A percentile compares a stretch with the other conserved stretches of the same genome.
phyloP scores from a whole-genome alignment of 2,329 filamentous ascomycete species.

The Hypoxylon sp. region DNA sequence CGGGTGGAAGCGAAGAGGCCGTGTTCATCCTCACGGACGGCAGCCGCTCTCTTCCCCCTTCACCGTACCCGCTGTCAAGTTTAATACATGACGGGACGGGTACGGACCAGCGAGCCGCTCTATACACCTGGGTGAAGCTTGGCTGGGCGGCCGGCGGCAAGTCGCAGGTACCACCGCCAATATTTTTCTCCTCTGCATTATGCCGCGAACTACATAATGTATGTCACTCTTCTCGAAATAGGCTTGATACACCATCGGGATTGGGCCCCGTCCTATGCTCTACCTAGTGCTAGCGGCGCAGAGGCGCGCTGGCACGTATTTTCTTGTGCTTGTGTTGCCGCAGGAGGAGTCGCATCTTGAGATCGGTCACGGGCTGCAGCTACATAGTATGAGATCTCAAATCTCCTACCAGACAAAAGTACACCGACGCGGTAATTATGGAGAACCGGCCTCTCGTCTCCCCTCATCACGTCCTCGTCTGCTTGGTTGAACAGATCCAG shows the following conservation, averaged over 20 bases:
- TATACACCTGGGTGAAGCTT: conserved; percentile 9
- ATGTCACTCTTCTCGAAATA: conserved; percentile 30
- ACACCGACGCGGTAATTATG: conserved; percentile 7
- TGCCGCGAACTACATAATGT: conserved; percentile 34
- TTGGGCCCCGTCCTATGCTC: background rate
- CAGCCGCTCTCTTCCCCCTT: background rate
- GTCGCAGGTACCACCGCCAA: conserved; percentile 26
- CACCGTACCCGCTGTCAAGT: conserved; percentile 10
- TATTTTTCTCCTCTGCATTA: conserved; percentile 28
- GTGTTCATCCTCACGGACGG: background rate
- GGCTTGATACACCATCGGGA: conserved; percentile 31
- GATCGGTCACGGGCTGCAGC: conserved; percentile 36
- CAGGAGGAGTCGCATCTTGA: conserved; percentile 29
- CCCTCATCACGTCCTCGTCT: background rate
- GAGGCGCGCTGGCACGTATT: conserved; percentile 14
- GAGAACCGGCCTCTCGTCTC: background rate
- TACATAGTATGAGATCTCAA: conserved; percentile 34
- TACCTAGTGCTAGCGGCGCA: conserved; percentile 5
- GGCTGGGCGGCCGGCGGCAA: conserved; percentile 30
- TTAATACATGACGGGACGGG: conserved; percentile 24
- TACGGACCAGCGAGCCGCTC: conserved; percentile 17
- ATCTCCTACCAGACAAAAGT: background rate
- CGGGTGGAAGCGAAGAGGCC: background rate
- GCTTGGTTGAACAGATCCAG: background rate
- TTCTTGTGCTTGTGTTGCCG: conserved; percentile 17